phyloP scores from a whole-genome alignment of 2,329 filamentous ascomycete species.

The Pseudogymnoascus sp. region DNA sequence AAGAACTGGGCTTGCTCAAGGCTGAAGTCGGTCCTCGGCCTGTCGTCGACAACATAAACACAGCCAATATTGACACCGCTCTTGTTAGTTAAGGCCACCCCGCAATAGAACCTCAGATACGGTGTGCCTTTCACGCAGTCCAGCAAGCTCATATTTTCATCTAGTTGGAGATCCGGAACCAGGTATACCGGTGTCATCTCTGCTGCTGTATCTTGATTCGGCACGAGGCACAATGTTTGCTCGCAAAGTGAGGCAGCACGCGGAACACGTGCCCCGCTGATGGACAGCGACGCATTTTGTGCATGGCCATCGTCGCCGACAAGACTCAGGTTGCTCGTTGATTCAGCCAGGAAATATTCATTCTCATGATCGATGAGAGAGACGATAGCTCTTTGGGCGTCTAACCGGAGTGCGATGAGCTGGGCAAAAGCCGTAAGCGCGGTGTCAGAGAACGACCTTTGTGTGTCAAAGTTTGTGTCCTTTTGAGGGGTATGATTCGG shows the following conservation, averaged over 20 bases:
- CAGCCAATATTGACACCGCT: conserved; percentile 23
- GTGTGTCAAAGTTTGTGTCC: not conserved
- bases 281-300: conserved; percentile 19
- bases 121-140: conserved; percentile 19
- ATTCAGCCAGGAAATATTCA: conserved; percentile 43
- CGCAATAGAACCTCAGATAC: conserved; percentile 22
- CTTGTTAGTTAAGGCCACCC: conserved; percentile 22
- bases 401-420: conserved; percentile 38
- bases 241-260: conserved; percentile 22
- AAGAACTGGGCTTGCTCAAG: not conserved
- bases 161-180: conserved; percentile 18
- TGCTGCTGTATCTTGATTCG: conserved; percentile 12
- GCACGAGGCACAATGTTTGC: conserved; percentile 19
- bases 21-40: conserved; percentile 15
- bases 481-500: not conserved
- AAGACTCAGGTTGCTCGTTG: conserved; percentile 35
- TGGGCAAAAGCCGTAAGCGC: conserved; percentile 36
- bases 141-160: conserved; percentile 17
- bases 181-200: conserved; percentile 17
- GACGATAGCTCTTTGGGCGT: conserved; percentile 37
- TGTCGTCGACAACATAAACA: conserved; percentile 16
- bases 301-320: conserved; percentile 18
- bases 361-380: conserved; percentile 34
- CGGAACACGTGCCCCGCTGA: conserved; percentile 17
- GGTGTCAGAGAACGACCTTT: conserved; percentile 29